Base-by-base conservation (phyloP, 345 rosid species). In the Pseudoturritis turrita region DNA sequence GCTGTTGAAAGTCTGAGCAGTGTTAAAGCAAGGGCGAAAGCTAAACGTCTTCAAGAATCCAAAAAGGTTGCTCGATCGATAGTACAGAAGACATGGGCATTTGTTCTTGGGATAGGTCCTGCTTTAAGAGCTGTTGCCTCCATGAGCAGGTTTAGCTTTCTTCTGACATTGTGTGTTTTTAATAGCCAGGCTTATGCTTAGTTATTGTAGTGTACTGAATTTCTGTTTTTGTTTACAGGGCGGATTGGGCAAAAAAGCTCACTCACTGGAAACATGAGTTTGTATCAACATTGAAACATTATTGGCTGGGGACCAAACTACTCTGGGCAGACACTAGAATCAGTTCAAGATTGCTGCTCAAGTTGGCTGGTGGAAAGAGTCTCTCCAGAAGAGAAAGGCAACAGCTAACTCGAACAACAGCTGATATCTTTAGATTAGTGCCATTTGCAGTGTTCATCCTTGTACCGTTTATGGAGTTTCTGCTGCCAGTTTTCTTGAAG, bases 361-460 rank as follows among this genome's bases (percentile, higher is more conserved):
- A 88, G 78, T 81, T 88, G 75, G 85, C 87, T 52, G 81, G 79
- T 54, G 94, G 94, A 56, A 86, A 86, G 81, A 84, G 90, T 79
- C 83, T 88, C 49, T 84, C 94, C 40, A 83, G 96, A 78, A 87
- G 97, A 82, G 93, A 91, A 81, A 86, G 90, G 70, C 96, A 91
- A 72, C 97, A 91, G 78, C 83, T 91, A n/a, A 91, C 97, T 51
- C 81, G 87, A 52, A 91, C 97, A 10, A 89, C 93, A 60, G 96
- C 93, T n/a, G 96, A 91, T 78, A 91, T 91, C 70, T 91, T 91
- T 73, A 83, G 96, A 78, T 78, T 91, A 54, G 96, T 86, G 54
- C 97, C 97, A 29, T 77, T 89, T 78, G 91, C 93, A 7, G 96
- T 88, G 68, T 88, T 88, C 79, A 83, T 88, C 21, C 73, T 88